Conservation (phyloP, 345 rosid species). For the Acer negundo region DNA sequence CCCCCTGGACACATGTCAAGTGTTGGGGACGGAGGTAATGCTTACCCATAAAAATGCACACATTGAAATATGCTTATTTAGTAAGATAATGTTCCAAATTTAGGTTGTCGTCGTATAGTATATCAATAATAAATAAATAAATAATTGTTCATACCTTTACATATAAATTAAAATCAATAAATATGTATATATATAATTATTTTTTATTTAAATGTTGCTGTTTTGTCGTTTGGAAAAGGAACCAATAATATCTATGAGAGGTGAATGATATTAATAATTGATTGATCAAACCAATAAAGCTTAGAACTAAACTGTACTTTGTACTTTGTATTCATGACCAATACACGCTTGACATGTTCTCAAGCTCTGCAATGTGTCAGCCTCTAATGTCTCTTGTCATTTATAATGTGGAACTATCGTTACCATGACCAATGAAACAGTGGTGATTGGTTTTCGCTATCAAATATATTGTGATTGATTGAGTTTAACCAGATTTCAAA, state of each 20-base stretch:
- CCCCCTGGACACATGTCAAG: too few species aligned
- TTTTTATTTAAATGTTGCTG: not conserved
- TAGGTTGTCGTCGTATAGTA: too few species aligned
- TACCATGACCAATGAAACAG: slow-evolving; percentile 4
- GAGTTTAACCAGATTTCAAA: not conserved
- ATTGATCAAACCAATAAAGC: not conserved
- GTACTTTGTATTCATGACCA: slow-evolving; percentile 1
- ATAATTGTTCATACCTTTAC: too few species aligned
- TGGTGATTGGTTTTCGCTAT: not conserved
- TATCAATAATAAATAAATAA: too few species aligned
- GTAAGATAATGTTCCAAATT: too few species aligned
- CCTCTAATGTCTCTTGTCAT: slow-evolving; percentile 8
- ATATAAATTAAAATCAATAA: not conserved
- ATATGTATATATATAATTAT: not conserved
- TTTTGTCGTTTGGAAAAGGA: not conserved
- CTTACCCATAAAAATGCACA: too few species aligned
- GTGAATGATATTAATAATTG: not conserved
- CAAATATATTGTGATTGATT: not conserved
- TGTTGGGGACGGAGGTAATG: too few species aligned
- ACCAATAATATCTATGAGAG: not conserved
- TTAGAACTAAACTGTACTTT: not conserved
- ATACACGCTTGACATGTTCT: slow-evolving; percentile 4
- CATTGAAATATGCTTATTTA: too few species aligned
- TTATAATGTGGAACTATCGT: not conserved
- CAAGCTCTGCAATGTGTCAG: not conserved